These are phyloP conservation scores for Alternaria sp. DNA, from an alignment of 2,329 filamentous ascomycete genomes.

Conservation along the genomic window DNA sequence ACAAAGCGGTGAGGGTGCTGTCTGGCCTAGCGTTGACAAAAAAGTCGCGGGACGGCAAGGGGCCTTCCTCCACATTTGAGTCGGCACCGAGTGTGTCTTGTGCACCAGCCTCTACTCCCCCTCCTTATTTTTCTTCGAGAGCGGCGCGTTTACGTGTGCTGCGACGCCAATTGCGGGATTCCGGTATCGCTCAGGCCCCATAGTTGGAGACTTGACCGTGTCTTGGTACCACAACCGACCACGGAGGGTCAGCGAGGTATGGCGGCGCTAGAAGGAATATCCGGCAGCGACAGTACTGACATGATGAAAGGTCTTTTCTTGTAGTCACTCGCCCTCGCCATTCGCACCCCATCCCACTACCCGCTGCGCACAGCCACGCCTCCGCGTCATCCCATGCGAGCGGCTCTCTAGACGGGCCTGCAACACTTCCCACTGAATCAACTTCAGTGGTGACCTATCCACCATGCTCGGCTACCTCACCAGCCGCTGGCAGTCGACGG, in stretches of 20 bases:
- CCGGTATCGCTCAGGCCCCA: constrained; percentile 6
- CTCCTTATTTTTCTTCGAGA: neutral
- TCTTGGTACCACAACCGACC: neutral
- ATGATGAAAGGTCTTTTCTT: neutral
- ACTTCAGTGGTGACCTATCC: constrained; percentile 31
- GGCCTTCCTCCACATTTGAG: constrained; percentile 18
- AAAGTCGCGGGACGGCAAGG: constrained; percentile 29
- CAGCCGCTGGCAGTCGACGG: constrained; percentile 45
- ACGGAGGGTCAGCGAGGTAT: constrained; percentile 1
- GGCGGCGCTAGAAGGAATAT: neutral
- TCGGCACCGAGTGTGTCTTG: constrained; percentile 10
- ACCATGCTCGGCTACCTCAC: constrained; percentile 51
- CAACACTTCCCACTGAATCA: constrained; percentile 35
- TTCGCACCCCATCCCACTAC: neutral
- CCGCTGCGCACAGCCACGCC: constrained; percentile 26
- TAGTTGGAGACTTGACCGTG: neutral
- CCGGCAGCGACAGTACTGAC: constrained; percentile 6
- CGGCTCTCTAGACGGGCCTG: constrained; percentile 26
- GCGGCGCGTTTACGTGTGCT: constrained; percentile 7
- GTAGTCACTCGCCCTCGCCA: neutral
- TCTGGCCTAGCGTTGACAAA: constrained; percentile 27
- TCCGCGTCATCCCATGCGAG: constrained; percentile 38
- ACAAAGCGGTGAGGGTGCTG: constrained; percentile 28
- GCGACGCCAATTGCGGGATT: constrained; percentile 23
- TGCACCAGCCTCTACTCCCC: constrained; percentile 12